Conservation (phyloP, 345 rosid genomes). For the Camelina sativa region DNA sequence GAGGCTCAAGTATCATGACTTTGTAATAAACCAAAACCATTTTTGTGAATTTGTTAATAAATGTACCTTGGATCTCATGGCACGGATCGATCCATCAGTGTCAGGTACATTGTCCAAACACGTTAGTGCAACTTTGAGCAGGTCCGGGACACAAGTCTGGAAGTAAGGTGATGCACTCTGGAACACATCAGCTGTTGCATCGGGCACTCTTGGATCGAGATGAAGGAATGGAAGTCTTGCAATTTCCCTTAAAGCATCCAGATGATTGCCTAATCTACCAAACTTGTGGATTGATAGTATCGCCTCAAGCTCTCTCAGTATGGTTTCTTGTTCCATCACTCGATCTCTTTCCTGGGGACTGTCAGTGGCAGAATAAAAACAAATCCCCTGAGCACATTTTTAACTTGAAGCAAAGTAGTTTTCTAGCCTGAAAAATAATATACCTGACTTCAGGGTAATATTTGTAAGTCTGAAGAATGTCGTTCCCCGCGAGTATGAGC, state of each 20-base stretch:
- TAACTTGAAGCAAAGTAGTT: conserved; percentile 4
- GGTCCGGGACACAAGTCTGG: conserved; percentile 87
- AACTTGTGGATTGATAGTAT: conserved; percentile 76
- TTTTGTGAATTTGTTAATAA: neutral
- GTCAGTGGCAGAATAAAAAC: conserved; percentile 22
- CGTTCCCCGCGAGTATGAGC: conserved; percentile 85
- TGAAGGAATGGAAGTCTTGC: conserved; percentile 91
- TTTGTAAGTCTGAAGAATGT: conserved; percentile 78
- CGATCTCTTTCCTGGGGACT: conserved; percentile 83
- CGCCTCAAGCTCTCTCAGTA: conserved; percentile 96
- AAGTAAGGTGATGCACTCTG: conserved; percentile 82
- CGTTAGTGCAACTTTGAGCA: conserved; percentile 77
- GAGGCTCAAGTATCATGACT: conserved; percentile 23
- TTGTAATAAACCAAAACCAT: conserved; percentile 1
- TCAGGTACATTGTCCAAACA: conserved; percentile 88
- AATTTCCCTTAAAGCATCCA: conserved; percentile 90
- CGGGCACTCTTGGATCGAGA: conserved; percentile 81
- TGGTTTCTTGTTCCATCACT: conserved; percentile 84
- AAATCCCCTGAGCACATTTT: conserved; percentile 25
- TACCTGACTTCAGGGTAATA: conserved; percentile 91
- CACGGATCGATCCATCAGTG: conserved; percentile 87
- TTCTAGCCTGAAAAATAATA: neutral
- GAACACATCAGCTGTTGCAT: conserved; percentile 54
- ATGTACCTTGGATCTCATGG: conserved; percentile 88
- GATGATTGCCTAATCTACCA: conserved; percentile 66